A percentile compares a stretch with the other conserved stretches of the same genome.
Evolutionary conservation across 257 asterid genomes (phyloP).

Genomic region (Solanum neorickii): DNA sequence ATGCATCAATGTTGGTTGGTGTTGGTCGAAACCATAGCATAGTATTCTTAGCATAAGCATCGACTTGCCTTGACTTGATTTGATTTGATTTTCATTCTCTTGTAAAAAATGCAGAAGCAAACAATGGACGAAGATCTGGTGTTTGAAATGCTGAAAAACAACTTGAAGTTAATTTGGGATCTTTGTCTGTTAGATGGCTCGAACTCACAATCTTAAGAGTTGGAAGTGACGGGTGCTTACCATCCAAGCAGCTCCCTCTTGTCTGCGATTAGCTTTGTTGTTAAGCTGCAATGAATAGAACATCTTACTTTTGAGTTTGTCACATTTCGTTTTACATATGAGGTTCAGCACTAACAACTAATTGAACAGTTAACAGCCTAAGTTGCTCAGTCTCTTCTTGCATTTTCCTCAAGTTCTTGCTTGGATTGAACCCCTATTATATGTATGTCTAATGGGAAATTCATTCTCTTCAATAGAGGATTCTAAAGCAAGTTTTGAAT

Average conservation of each 20-base stretch:
- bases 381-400: not conserved
- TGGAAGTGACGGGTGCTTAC: not conserved
- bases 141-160: slow-evolving; percentile 19
- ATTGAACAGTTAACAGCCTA: not conserved
- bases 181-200: slow-evolving; percentile 4
- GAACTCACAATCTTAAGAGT: no score
- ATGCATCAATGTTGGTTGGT: not conserved
- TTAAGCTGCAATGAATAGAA: not conserved
- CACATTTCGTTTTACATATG: not conserved
- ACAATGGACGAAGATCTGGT: slow-evolving; percentile 8
- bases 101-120: slow-evolving; percentile 20
- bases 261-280: not conserved
- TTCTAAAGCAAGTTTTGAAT: slow-evolving; percentile 84
- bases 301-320: not conserved
- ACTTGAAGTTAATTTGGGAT: slow-evolving; percentile 36
- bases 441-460: not conserved
- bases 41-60: not conserved
- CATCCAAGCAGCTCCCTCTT: not conserved
- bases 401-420: not conserved
- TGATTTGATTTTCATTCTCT: not conserved
- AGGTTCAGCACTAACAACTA: not conserved
- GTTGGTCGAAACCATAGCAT: not conserved
- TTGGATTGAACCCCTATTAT: not conserved
- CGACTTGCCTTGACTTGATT: not conserved
- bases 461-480: slow-evolving; percentile 26